Evolutionary conservation across 1,139 yeast genomes (phyloP).

Genomic region (Suhomyces panamericanus): DNA sequence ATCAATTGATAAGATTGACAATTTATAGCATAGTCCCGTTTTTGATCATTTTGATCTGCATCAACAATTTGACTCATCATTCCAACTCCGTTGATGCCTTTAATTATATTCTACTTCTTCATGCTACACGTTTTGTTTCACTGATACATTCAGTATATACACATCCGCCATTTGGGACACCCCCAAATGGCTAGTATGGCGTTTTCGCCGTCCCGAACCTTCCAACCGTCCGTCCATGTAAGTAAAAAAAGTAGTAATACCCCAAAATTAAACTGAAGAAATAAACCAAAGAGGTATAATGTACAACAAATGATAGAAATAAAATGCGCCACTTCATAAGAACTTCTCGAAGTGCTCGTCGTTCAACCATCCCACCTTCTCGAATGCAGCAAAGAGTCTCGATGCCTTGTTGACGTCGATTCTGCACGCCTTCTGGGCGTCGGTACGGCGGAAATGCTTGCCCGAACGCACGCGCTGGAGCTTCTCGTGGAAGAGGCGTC

Average conservation of each 20-base stretch:
- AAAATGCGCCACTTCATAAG: slow-evolving; percentile 19
- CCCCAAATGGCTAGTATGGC: slow-evolving; percentile 7
- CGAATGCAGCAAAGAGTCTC: slow-evolving; percentile 87
- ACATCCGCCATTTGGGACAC: slow-evolving; percentile 9
- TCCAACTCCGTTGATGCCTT: no score
- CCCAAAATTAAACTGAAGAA: slow-evolving; percentile 11
- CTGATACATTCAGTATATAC: slow-evolving; percentile 4
- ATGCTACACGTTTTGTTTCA: not conserved
- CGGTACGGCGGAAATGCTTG: slow-evolving; percentile 91
- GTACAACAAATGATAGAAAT: slow-evolving; percentile 6
- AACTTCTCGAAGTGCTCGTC: slow-evolving; percentile 68
- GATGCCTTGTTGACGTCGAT: slow-evolving; percentile 97
- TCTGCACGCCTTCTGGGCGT: slow-evolving; percentile 95
- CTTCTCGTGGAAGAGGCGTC: slow-evolving; percentile 86
- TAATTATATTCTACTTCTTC: no score
- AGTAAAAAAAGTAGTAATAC: slow-evolving; percentile 4
- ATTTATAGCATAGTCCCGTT: no score
- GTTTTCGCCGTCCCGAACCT: slow-evolving; percentile 4
- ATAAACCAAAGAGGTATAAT: slow-evolving; percentile 10
- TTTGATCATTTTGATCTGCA: no score
- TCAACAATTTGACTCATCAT: no score
- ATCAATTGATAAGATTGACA: no score
- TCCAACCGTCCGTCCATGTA: slow-evolving; percentile 6
- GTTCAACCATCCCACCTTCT: slow-evolving; percentile 92
- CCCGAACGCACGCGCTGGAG: slow-evolving; percentile 73